Conservation (phyloP, 2,329 filamentous ascomycete species). For the Pseudogymnoascus sp. region DNA sequence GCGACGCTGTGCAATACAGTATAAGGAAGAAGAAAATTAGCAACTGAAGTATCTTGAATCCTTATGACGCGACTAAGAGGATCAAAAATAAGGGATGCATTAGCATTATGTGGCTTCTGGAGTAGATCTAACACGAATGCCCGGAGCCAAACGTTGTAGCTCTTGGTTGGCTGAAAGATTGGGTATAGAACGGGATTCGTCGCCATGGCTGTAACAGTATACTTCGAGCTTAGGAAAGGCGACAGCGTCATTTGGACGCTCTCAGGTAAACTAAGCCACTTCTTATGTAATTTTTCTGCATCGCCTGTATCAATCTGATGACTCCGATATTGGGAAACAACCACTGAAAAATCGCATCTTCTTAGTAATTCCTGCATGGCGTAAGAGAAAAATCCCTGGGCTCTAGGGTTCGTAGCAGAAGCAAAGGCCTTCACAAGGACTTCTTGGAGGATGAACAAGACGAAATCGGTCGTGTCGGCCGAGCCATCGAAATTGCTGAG, state of each 20-base stretch:
- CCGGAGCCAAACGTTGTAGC: constrained; percentile 75
- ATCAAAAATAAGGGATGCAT: constrained; percentile 69
- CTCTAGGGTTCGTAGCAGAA: constrained; percentile 75
- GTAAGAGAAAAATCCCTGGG: constrained; percentile 87
- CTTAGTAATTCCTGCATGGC: constrained; percentile 87
- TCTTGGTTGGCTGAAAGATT: constrained; percentile 55
- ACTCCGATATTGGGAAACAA: constrained; percentile 23
- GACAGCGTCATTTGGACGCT: constrained; percentile 71
- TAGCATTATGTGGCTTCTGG: constrained; percentile 63
- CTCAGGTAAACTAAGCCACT: constrained; percentile 73
- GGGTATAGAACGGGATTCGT: constrained; percentile 54
- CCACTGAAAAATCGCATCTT: constrained; percentile 58
- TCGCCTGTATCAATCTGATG: constrained; percentile 37
- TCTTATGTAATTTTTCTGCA: constrained; percentile 53
- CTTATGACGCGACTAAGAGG: constrained; percentile 74
- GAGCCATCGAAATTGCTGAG: constrained; percentile 74
- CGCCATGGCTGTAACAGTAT: constrained; percentile 58
- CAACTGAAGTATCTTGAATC: constrained; percentile 75
- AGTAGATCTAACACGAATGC: constrained; percentile 74
- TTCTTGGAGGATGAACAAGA: constrained; percentile 74
- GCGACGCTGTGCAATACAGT: constrained; percentile 75
- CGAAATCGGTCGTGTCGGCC: constrained; percentile 76
- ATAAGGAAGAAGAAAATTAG: constrained; percentile 84
- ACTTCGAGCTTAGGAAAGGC: constrained; percentile 80
- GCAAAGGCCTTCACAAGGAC: constrained; percentile 86